Percentiles rank a stretch among this genome's conserved stretches.
Conservation (phyloP, 768 basidiomycete genomes). For the Pleurotus djamor region DNA sequence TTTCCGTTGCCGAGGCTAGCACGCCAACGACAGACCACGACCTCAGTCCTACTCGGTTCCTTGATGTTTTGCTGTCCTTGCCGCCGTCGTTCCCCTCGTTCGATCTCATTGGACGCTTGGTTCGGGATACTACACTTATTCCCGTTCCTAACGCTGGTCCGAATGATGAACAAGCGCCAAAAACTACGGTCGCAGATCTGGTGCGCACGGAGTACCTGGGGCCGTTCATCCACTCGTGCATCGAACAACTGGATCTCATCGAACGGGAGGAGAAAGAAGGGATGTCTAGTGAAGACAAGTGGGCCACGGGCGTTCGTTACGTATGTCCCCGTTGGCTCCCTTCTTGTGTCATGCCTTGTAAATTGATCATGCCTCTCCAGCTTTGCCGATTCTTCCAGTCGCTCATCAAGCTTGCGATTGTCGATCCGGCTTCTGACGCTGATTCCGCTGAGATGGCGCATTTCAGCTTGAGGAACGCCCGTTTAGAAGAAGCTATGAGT, state of each 20-base stretch:
- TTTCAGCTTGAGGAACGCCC: slow-evolving; percentile 69
- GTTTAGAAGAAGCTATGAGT: slow-evolving; percentile 74
- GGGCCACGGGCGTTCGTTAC: slow-evolving; percentile 69
- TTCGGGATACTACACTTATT: slow-evolving; percentile 52
- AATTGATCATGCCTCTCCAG: slow-evolving; percentile 29
- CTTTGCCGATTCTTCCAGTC: slow-evolving; percentile 77
- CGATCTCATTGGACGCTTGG: slow-evolving; percentile 67
- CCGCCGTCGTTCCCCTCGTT: slow-evolving; percentile 75
- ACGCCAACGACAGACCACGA: neutral
- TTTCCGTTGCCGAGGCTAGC: neutral
- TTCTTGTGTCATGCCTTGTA: neutral
- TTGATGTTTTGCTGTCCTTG: slow-evolving; percentile 62
- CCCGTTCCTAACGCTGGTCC: slow-evolving; percentile 33
- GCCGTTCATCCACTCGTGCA: slow-evolving; percentile 67
- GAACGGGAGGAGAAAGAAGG: slow-evolving; percentile 72
- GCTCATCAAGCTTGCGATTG: slow-evolving; percentile 62
- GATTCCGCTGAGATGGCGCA: slow-evolving; percentile 79
- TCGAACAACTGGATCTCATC: slow-evolving; percentile 67
- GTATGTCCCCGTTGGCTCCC: slow-evolving; percentile 34
- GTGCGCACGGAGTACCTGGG: slow-evolving; percentile 66
- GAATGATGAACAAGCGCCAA: neutral
- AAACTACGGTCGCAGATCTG: slow-evolving; percentile 62
- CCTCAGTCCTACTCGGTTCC: slow-evolving; percentile 45
- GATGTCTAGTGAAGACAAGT: slow-evolving; percentile 67
- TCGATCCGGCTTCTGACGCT: slow-evolving; percentile 60